Percentiles rank a stretch among this genome's conserved stretches.
These are phyloP conservation scores for Pythium folliculosum DNA, from an alignment of 352 stramenopile genomes.

Conservation along the genomic window DNA sequence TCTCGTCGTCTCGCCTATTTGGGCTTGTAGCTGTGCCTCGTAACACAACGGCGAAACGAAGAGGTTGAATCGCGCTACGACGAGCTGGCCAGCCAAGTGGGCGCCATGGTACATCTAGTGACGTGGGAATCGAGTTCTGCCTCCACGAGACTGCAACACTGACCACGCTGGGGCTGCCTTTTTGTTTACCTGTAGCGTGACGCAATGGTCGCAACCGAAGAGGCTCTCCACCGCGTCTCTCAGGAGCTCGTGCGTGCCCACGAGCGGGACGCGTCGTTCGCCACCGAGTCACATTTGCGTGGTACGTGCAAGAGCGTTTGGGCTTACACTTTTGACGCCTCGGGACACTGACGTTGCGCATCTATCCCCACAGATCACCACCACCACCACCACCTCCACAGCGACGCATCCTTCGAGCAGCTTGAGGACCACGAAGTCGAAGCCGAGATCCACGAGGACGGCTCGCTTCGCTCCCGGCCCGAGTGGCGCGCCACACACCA, in stretches of 20 bases:
- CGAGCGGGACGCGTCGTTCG: not conserved
- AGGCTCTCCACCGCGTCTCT: constrained; percentile 19
- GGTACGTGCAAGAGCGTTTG: too few relatives aligned
- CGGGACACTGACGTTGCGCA: not conserved
- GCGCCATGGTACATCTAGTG: constrained; percentile 21
- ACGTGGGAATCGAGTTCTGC: too few relatives aligned
- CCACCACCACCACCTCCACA: not conserved
- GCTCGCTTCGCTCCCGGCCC: not conserved
- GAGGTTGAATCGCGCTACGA: constrained; percentile 12
- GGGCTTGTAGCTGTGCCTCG: constrained; percentile 1
- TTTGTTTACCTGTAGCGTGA: constrained; percentile 25
- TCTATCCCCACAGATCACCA: not conserved
- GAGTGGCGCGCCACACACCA: not conserved
- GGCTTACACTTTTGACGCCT: not conserved
- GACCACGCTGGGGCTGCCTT: too few relatives aligned
- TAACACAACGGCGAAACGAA: not conserved
- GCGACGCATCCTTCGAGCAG: not conserved
- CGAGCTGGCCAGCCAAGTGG: constrained; percentile 16
- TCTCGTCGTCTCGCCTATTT: too few relatives aligned
- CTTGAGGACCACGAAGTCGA: not conserved
- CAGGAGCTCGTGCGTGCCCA: constrained; percentile 9
- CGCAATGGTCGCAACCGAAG: constrained; percentile 28
- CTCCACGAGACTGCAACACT: too few relatives aligned
- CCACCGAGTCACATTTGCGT: not conserved
- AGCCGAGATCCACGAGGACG: not conserved